These are phyloP conservation scores for Phialophora expanda DNA, from an alignment of 2,329 filamentous ascomycete genomes.

Conservation along the genomic window DNA sequence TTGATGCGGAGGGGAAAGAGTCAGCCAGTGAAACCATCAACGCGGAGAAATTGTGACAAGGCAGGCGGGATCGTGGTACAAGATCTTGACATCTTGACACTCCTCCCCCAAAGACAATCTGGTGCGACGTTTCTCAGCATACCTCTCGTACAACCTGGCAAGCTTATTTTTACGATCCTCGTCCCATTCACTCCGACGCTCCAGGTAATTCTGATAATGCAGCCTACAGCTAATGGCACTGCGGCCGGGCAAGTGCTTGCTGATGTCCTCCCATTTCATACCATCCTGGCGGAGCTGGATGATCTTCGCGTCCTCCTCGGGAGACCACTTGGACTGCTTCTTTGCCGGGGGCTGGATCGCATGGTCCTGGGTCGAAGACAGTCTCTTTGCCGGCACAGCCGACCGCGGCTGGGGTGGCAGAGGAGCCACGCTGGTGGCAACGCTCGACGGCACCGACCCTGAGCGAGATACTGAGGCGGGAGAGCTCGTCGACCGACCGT, in stretches of 20 bases:
- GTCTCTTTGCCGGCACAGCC: conserved; percentile 43
- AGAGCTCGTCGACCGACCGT: conserved; percentile 37
- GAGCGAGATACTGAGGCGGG: conserved; percentile 33
- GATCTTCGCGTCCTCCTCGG: conserved; percentile 90
- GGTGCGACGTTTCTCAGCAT: conserved; percentile 48
- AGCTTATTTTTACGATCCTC: conserved; percentile 98
- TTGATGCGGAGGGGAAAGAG: conserved; percentile 48
- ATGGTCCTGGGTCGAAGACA: conserved; percentile 46
- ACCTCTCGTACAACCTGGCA: conserved; percentile 93
- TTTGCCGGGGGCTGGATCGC: conserved; percentile 72
- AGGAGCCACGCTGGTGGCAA: conserved; percentile 35
- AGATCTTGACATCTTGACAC: conserved; percentile 15
- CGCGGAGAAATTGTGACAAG: conserved; percentile 10
- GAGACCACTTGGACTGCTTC: conserved; percentile 96
- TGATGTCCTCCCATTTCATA: conserved; percentile 99
- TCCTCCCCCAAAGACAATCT: conserved; percentile 13
- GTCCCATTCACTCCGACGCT: conserved; percentile 91
- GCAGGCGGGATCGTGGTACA: conserved; percentile 10
- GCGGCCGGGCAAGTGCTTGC: conserved; percentile 83
- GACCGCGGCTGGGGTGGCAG: conserved; percentile 34
- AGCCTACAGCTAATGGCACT: conserved; percentile 93
- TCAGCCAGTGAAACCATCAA: conserved; percentile 15
- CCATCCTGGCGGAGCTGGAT: conserved; percentile 87
- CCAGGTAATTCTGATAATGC: conserved; percentile 96
- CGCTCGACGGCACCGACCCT: conserved; percentile 35